A percentile compares a stretch with the other conserved stretches of the same genome.
phyloP scores from a whole-genome alignment of 495 filamentous ascomycete genomes.

The Trichocladium antarcticum region DNA sequence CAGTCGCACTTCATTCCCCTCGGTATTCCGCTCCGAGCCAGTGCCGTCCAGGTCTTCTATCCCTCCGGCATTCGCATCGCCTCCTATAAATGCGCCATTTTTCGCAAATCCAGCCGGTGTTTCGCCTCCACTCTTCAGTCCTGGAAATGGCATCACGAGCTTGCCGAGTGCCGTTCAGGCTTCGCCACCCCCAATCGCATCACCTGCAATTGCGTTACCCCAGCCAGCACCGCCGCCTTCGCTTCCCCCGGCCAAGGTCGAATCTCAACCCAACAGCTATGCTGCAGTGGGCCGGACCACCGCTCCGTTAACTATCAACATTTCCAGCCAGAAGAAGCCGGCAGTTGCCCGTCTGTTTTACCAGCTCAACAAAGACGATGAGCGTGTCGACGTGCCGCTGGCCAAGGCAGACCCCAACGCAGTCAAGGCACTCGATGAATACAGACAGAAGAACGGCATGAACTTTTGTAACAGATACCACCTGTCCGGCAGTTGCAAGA shows the following conservation, averaged over 20 bases:
- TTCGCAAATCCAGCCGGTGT: not conserved
- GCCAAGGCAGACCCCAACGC: slow-evolving; percentile 12
- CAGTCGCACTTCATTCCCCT: slow-evolving; percentile 18
- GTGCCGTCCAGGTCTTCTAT: slow-evolving; percentile 5
- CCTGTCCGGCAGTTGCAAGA: slow-evolving; percentile 21
- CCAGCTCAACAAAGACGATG: slow-evolving; percentile 22
- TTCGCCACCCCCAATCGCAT: not conserved
- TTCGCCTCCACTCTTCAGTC: not conserved
- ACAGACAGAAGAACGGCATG: slow-evolving; percentile 13
- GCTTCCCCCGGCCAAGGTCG: not conserved
- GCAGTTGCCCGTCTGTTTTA: slow-evolving; percentile 11
- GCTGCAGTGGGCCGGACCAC: slow-evolving; percentile 13
- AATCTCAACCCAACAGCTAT: slow-evolving; percentile 8
- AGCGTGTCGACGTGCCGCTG: slow-evolving; percentile 29
- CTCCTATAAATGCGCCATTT: not conserved
- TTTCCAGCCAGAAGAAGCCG: slow-evolving; percentile 11
- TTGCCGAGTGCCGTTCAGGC: not conserved
- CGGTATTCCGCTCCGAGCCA: slow-evolving; percentile 30
- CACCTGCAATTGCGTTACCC: not conserved
- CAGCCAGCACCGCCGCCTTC: not conserved
- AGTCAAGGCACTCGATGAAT: slow-evolving; percentile 18
- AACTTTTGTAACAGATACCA: slow-evolving; percentile 32
- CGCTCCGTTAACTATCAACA: slow-evolving; percentile 15
- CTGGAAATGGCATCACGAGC: not conserved
- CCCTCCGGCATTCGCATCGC: not conserved